A percentile compares a stretch with the other conserved stretches of the same genome.
phyloP scores from a whole-genome alignment of 2,329 filamentous ascomycete genomes.

The Cercospora sojina region DNA sequence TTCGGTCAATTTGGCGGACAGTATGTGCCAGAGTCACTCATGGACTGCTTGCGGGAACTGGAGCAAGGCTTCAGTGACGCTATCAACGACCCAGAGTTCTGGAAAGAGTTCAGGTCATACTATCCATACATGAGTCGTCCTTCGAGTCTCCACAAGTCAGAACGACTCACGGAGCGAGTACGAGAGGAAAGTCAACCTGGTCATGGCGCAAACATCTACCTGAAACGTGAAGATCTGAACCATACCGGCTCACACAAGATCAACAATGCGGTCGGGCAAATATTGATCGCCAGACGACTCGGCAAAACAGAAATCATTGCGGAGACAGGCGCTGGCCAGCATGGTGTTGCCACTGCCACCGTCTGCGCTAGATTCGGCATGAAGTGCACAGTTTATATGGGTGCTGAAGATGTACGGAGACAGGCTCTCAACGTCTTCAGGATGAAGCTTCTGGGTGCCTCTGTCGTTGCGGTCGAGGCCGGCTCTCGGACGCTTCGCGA shows the following conservation, averaged over 20 bases:
- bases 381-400: slow-evolving; percentile 98
- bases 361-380: slow-evolving; percentile 98
- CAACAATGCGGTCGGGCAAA: slow-evolving; percentile 95
- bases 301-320: slow-evolving; percentile 98
- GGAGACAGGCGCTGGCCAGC: slow-evolving; percentile 95
- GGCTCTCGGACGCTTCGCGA: slow-evolving; percentile 66
- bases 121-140: slow-evolving; percentile 97
- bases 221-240: slow-evolving; percentile 97
- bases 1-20: slow-evolving; percentile 97
- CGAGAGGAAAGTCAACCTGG: slow-evolving; percentile 47
- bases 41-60: slow-evolving; percentile 91
- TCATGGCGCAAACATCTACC: slow-evolving; percentile 92
- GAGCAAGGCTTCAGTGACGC: slow-evolving; percentile 89
- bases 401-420: slow-evolving; percentile 91
- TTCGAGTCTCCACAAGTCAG: slow-evolving; percentile 84
- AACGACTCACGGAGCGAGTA: slow-evolving; percentile 71
- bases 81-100: slow-evolving; percentile 84
- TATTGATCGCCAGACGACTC: slow-evolving; percentile 77
- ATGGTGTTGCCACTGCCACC: slow-evolving; percentile 95
- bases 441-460: slow-evolving; percentile 92
- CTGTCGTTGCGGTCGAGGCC: slow-evolving; percentile 88
- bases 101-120: slow-evolving; percentile 94
- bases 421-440: slow-evolving; percentile 98
- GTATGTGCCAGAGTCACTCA: slow-evolving; percentile 94
- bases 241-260: slow-evolving; percentile 99